These are phyloP conservation scores for Flaveria trinervia DNA, from an alignment of 129 eudicot species.

Conservation along the genomic window DNA sequence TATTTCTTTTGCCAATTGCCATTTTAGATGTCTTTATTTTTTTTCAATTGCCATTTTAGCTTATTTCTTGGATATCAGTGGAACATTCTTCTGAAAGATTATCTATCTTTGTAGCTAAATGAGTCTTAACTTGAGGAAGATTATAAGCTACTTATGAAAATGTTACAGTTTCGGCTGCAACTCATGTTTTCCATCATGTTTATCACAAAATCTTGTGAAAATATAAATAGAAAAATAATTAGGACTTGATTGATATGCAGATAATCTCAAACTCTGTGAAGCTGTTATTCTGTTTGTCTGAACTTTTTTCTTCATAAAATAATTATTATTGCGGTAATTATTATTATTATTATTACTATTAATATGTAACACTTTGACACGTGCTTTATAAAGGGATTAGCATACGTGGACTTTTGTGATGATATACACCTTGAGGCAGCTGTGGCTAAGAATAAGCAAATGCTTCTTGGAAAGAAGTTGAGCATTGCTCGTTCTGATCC, in stretches of 20 bases:
- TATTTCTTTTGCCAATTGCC: background rate
- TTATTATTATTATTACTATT: background rate
- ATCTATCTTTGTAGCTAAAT: background rate
- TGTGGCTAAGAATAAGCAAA: constrained; percentile 68
- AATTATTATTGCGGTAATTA: background rate
- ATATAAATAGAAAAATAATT: background rate
- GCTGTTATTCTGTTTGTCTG: background rate
- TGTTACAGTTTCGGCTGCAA: background rate
- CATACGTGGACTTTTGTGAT: constrained; percentile 84
- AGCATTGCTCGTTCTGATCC: constrained; percentile 90
- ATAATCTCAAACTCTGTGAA: background rate
- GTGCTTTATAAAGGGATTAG: constrained; percentile 65
- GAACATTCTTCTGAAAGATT: background rate
- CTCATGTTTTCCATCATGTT: background rate
- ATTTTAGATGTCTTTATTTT: background rate
- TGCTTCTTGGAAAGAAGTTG: constrained; percentile 61
- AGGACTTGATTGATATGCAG: background rate
- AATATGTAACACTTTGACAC: background rate
- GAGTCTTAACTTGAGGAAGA: background rate
- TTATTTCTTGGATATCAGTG: constrained; percentile 9
- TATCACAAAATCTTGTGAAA: background rate
- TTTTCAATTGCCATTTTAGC: background rate
- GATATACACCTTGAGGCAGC: constrained; percentile 84
- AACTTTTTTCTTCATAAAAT: background rate
- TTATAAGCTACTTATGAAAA: background rate